phyloP scores from a whole-genome alignment of 2,329 filamentous ascomycete genomes.

The Pleoardoris graminearum region DNA sequence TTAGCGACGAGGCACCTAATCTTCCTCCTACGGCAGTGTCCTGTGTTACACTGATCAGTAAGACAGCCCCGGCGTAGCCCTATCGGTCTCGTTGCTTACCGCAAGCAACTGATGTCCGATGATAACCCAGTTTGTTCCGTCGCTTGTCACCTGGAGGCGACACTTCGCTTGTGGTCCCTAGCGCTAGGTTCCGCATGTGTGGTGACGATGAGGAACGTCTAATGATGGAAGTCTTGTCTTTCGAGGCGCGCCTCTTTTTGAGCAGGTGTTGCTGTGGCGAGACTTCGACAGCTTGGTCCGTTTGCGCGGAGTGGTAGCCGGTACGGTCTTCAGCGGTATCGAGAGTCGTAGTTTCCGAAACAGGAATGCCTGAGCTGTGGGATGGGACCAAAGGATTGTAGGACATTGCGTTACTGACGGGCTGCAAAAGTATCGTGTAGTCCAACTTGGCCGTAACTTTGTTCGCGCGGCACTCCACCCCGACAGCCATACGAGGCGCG shows the following conservation, averaged over 20 bases:
- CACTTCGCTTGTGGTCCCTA: conserved; percentile 46
- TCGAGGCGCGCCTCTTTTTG: conserved; percentile 46
- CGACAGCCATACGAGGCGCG: conserved; percentile 45
- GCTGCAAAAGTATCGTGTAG: conserved; percentile 37
- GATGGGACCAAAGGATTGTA: conserved; percentile 35
- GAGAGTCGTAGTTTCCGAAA: conserved; percentile 25
- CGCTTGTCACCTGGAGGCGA: conserved; percentile 64
- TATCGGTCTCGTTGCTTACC: conserved; percentile 64
- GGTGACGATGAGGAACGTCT: conserved; percentile 53
- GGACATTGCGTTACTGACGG: conserved; percentile 41
- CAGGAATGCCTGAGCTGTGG: conserved; percentile 32
- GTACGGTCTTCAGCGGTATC: conserved; percentile 27
- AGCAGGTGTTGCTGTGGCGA: conserved; percentile 29
- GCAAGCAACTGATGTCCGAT: conserved; percentile 92
- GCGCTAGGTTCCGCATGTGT: conserved; percentile 50
- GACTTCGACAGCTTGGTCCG: conserved; percentile 21
- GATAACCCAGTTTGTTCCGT: conserved; percentile 93
- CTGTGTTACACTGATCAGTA: conserved; percentile 54
- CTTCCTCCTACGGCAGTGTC: conserved; percentile 88
- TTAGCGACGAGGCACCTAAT: conserved; percentile 83
- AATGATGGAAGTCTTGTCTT: conserved; percentile 47
- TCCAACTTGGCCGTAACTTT: conserved; percentile 40
- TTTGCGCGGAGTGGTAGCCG: conserved; percentile 23
- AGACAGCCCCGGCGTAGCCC: neutral
- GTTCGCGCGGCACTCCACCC: conserved; percentile 41